These are phyloP conservation scores for Ustilago vetiveriae DNA, from an alignment of 1,284 basidiomycete species.

Conservation along the genomic window DNA sequence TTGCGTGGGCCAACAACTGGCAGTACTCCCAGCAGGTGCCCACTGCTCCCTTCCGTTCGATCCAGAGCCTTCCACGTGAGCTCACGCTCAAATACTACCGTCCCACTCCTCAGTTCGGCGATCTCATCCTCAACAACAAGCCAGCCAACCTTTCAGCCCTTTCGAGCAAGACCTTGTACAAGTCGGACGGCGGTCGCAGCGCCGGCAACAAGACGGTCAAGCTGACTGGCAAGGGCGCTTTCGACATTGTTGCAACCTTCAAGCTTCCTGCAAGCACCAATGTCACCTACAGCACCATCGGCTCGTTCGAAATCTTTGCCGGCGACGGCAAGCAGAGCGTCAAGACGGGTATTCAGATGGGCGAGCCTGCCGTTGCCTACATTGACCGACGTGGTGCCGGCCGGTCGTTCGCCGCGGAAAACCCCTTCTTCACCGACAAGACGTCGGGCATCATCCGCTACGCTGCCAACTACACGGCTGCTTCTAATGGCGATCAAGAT, in stretches of 20 bases:
- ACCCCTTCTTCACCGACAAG: slow-evolving; percentile 67
- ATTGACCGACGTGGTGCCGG: slow-evolving; percentile 65
- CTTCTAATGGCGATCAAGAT: slow-evolving; percentile 3
- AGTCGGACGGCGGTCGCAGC: slow-evolving; percentile 12
- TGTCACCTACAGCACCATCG: slow-evolving; percentile 39
- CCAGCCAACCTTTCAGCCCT: slow-evolving; percentile 62
- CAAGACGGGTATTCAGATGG: slow-evolving; percentile 51
- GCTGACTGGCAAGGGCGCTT: slow-evolving; percentile 59
- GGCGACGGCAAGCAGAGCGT: slow-evolving; percentile 39
- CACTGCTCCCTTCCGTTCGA: slow-evolving; percentile 67
- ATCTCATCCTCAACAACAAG: slow-evolving; percentile 64
- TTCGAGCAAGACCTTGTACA: slow-evolving; percentile 36
- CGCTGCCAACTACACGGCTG: slow-evolving; percentile 36
- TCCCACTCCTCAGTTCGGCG: slow-evolving; percentile 54
- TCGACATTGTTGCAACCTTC: slow-evolving; percentile 66
- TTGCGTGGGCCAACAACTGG: slow-evolving; percentile 69
- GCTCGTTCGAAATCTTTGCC: slow-evolving; percentile 39
- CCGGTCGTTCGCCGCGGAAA: slow-evolving; percentile 52
- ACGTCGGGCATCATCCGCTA: slow-evolving; percentile 42
- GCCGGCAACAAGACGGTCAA: slow-evolving; percentile 53
- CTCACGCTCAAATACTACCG: slow-evolving; percentile 61
- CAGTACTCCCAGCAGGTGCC: slow-evolving; percentile 68
- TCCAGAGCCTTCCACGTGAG: slow-evolving; percentile 65
- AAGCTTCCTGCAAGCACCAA: slow-evolving; percentile 33
- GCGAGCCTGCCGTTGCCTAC: slow-evolving; percentile 61